A percentile compares a stretch with the other conserved stretches of the same genome.
phyloP scores from a whole-genome alignment of 331 rosid species.

The Pyrus hybrid region DNA sequence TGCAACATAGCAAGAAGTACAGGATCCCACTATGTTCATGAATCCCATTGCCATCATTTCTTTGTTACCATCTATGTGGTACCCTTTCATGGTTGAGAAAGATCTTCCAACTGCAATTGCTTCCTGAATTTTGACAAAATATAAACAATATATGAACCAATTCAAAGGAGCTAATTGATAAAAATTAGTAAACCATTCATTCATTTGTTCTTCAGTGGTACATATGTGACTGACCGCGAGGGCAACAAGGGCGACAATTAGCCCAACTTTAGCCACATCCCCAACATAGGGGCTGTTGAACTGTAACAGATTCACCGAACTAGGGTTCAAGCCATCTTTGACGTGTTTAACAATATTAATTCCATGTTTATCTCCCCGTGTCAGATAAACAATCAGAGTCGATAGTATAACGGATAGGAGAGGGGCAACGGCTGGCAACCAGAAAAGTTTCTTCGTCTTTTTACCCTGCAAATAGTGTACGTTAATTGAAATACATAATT shows the following conservation, averaged over 20 bases:
- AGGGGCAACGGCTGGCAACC: constrained; percentile 73
- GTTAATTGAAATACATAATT: not conserved
- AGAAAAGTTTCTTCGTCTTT: constrained; percentile 55
- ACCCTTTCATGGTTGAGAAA: constrained; percentile 70
- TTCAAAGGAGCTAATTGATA: not conserved
- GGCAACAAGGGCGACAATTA: constrained; percentile 51
- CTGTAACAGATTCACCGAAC: constrained; percentile 44
- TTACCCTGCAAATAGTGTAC: constrained; percentile 37
- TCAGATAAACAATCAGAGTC: constrained; percentile 48
- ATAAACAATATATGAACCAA: not conserved
- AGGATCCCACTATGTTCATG: constrained; percentile 73
- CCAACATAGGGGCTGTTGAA: constrained; percentile 31
- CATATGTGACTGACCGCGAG: constrained; percentile 33
- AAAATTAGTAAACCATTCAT: not conserved
- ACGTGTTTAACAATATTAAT: constrained; percentile 60
- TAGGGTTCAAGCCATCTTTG: constrained; percentile 62
- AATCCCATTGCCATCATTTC: constrained; percentile 82
- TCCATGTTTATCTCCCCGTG: constrained; percentile 51
- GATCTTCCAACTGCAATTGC: constrained; percentile 86
- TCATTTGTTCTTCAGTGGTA: not conserved
- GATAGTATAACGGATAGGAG: constrained; percentile 49
- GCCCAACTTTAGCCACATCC: constrained; percentile 44
- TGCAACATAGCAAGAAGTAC: constrained; percentile 83
- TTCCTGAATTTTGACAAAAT: constrained; percentile 36
- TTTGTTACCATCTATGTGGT: constrained; percentile 79